Conservation (phyloP, 495 filamentous ascomycete species). For the Terfezia boudieri region DNA sequence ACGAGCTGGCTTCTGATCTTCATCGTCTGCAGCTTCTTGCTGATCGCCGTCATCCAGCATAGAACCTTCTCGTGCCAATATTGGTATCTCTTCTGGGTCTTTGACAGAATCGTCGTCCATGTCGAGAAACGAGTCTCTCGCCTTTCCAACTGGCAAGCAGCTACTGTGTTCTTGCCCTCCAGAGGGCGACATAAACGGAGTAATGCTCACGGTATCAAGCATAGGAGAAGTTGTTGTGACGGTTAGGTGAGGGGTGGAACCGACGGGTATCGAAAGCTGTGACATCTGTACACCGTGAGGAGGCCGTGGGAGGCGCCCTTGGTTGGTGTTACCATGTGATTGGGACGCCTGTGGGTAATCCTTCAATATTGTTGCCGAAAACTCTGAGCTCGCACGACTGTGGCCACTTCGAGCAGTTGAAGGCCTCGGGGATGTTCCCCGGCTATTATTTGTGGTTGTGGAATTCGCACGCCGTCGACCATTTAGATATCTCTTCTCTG, state of each 20-base stretch:
- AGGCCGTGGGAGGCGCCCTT: not conserved
- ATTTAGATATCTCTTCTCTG: constrained; percentile 19
- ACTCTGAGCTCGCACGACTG: constrained; percentile 43
- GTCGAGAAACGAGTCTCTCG: constrained; percentile 31
- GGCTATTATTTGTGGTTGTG: constrained; percentile 17
- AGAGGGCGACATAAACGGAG: constrained; percentile 7
- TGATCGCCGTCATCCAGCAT: constrained; percentile 13
- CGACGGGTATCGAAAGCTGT: constrained; percentile 1
- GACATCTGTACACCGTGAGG: not conserved
- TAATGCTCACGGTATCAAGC: constrained; percentile 14
- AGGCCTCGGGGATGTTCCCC: constrained; percentile 17
- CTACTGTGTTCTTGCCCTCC: not conserved
- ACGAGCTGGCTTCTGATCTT: constrained; percentile 18
- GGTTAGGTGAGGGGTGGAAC: constrained; percentile 11
- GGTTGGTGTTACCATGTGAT: not conserved
- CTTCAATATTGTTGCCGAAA: constrained; percentile 23
- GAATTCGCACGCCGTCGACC: constrained; percentile 21
- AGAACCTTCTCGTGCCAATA: constrained; percentile 29
- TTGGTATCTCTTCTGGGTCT: constrained; percentile 37
- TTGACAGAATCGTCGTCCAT: constrained; percentile 34
- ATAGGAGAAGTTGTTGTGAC: constrained; percentile 11
- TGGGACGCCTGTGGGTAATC: constrained; percentile 1
- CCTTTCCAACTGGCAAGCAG: constrained; percentile 7
- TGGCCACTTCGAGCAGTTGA: constrained; percentile 27
- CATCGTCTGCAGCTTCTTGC: not conserved